phyloP scores from a whole-genome alignment of 257 asterid species.

The Paraleonurus japonicus region DNA sequence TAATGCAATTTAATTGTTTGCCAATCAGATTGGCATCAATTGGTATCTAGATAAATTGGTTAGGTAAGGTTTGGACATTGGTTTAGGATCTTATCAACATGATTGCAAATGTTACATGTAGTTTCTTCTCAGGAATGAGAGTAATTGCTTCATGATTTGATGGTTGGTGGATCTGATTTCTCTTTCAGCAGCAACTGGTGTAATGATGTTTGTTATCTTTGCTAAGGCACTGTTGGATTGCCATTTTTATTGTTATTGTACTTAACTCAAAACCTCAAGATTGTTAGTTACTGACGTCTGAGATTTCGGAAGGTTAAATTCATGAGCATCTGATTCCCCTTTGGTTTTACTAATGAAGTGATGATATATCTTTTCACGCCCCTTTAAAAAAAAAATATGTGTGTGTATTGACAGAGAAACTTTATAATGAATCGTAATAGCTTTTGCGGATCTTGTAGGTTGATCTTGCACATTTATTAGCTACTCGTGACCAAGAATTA shows the following conservation, averaged over 20 bases:
- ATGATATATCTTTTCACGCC: neutral
- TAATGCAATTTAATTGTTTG: neutral
- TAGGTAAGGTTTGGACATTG: neutral
- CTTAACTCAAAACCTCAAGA: neutral
- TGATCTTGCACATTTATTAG: constrained; percentile 92
- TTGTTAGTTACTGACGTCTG: neutral
- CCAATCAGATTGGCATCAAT: neutral
- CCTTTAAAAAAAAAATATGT: neutral
- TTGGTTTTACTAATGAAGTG: neutral
- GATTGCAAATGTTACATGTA: neutral
- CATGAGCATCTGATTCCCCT: constrained; percentile 4
- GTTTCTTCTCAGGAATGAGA: neutral
- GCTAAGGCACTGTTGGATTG: neutral
- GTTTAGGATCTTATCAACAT: constrained; percentile 4
- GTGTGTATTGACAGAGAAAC: neutral
- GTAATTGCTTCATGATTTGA: neutral
- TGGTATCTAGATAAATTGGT: neutral
- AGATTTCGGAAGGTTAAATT: constrained; percentile 1
- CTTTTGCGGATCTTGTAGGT: constrained; percentile 52
- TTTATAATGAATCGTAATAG: constrained; percentile 10
- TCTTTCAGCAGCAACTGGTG: neutral
- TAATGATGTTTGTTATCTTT: constrained; percentile 5
- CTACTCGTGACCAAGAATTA: constrained; percentile 95
- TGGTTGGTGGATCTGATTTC: constrained; percentile 4
- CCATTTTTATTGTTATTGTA: constrained; percentile 2